These are phyloP conservation scores for Cladochytrium tenue DNA, from an alignment of 371 early-diverging fungal genomes.

Conservation along the genomic window DNA sequence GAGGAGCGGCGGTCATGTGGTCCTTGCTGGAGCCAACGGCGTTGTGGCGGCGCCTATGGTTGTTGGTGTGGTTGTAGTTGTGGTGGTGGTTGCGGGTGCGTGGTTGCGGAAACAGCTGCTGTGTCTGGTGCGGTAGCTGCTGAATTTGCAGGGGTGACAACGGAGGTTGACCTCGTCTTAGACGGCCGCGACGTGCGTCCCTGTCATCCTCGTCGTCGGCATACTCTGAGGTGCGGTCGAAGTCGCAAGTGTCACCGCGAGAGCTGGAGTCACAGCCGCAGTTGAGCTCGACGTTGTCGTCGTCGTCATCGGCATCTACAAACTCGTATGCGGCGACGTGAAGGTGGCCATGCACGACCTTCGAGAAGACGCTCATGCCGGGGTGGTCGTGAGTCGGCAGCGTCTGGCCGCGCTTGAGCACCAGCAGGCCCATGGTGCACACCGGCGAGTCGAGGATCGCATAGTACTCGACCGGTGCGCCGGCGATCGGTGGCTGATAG, in stretches of 20 bases:
- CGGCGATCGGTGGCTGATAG: neutral
- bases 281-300: neutral
- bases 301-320: neutral
- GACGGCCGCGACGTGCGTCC: neutral
- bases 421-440: conserved; percentile 43
- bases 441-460: conserved; percentile 19
- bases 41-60: too few relatives aligned
- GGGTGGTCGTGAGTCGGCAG: conserved; percentile 55
- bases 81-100: too few relatives aligned
- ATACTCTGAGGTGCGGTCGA: neutral
- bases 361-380: conserved; percentile 45
- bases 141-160: neutral
- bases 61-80: too few relatives aligned
- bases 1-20: too few relatives aligned
- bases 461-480: conserved; percentile 30
- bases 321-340: conserved; percentile 38
- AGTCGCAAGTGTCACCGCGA: conserved; percentile 7
- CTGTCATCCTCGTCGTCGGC: neutral
- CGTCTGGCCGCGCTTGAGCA: conserved; percentile 28
- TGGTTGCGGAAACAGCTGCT: too few relatives aligned
- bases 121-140: too few relatives aligned
- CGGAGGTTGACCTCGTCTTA: neutral
- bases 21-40: too few relatives aligned
- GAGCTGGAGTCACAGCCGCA: conserved; percentile 1
- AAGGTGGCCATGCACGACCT: conserved; percentile 33